Evolutionary conservation across 2,329 filamentous ascomycete species (phyloP), one percentile per base, ranked within the genome.

Genomic region (Incumbomyces delicatus): DNA sequence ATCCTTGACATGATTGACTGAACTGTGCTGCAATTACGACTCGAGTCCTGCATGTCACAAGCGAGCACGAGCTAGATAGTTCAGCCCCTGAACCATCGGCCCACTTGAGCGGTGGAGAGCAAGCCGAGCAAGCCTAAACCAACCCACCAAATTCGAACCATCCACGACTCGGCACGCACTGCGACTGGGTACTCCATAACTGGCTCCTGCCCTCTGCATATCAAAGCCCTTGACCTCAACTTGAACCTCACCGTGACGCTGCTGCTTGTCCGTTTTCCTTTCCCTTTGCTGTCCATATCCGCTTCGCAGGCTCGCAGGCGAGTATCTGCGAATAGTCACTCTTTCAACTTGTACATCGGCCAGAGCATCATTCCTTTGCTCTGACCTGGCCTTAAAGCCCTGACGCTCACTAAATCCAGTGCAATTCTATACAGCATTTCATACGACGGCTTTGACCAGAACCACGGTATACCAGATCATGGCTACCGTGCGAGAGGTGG

Each of bases 231-330:
- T 4, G 22, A 27, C 22, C 22, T 27, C 16, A 12, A 37, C 12
- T 38, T 42, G 18, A 12, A 37, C 12, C 30, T 42, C 40, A 32
- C 40, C 11, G 32, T 30, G 29, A 33, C 29, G 17, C 42, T 17
- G 14, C 18, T 20, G 22, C 22, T 8, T 8, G 22, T 27, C 22
- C 22, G 8, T 27, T 31, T 20, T 22, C 31, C 33, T 45, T 22
- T 17, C n/a, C 29, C 42, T 16, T 37, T 18, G 17, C 27, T 38
- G 34, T 38, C 42, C 22, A 16, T 14, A 34, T 16, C 34, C 31
- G 42, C 27, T 45, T 48, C 40, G 27, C 48, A 61, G 58, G 48
- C 48, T 57, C 54, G 53, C 53, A 48, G 53, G 55, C 50, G 48
- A 52, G 52, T 49, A 48, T 50, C 12, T 45, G 53, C 49, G 47